These are phyloP conservation scores for Calamus simplicifolius DNA, from an alignment of 176 grass and related monocot species.

Conservation along the genomic window DNA sequence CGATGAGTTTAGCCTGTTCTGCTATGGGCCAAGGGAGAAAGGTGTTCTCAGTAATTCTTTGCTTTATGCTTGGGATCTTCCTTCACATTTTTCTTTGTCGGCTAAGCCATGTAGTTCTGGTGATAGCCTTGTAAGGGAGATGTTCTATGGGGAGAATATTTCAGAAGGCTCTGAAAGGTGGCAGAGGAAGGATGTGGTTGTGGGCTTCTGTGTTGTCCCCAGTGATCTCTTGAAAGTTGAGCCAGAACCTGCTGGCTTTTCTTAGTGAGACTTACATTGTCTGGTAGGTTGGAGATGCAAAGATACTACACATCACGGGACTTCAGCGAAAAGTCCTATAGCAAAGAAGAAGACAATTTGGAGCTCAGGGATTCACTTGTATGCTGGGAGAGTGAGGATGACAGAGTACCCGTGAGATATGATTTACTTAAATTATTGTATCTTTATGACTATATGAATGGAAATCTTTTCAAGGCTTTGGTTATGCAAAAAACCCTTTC, in stretches of 20 bases:
- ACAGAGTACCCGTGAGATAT: conserved; percentile 14
- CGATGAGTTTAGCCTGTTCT: conserved; percentile 51
- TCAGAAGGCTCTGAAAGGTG: conserved; percentile 22
- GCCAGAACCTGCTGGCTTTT: conserved; percentile 40
- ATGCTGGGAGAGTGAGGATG: conserved; percentile 15
- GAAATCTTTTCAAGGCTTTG: conserved; percentile 50
- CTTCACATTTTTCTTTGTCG: conserved; percentile 47
- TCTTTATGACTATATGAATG: conserved; percentile 47
- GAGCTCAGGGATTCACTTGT: conserved; percentile 22
- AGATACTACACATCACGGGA: conserved; percentile 29
- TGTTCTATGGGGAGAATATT: conserved; percentile 29
- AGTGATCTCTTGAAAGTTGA: conserved; percentile 18
- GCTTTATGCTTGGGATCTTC: conserved; percentile 56
- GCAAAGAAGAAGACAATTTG: conserved; percentile 29
- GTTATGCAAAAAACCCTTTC: conserved; percentile 25
- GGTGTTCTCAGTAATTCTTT: conserved; percentile 22
- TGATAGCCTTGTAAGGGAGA: conserved; percentile 33
- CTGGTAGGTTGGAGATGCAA: conserved; percentile 74
- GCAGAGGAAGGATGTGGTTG: conserved; percentile 22
- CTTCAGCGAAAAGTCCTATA: conserved; percentile 22
- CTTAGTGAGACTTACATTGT: conserved; percentile 52
- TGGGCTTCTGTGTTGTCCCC: conserved; percentile 63
- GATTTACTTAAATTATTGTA: conserved; percentile 43
- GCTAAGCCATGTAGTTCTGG: conserved; percentile 21
- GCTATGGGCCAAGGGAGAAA: conserved; percentile 46